Base-by-base conservation (phyloP, 768 basidiomycete species). In the Coprinopsis cinerea region DNA sequence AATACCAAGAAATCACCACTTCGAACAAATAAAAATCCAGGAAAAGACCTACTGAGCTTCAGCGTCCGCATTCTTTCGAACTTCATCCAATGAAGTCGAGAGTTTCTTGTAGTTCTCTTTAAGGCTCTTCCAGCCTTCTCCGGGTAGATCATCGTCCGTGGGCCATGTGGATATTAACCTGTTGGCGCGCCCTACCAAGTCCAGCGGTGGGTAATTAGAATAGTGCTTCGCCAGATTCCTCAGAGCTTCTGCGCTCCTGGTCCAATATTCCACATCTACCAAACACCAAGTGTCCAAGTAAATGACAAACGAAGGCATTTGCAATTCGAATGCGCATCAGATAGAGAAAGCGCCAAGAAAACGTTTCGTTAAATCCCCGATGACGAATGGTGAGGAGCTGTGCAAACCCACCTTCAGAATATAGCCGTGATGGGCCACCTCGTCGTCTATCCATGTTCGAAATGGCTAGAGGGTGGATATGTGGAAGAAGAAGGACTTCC, bases 181-280 rank as follows among this genome's bases (percentile, higher is more conserved):
- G 64, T 92, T 90, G 30, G 88, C 83, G 39, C 85, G 79, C 39
- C 76, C 78, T 49, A 90, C 78, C 1, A 81, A 79, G 32, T 88
- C 85, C 48, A 65, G 57, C 27, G 74, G 75, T 6, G 66, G 61
- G 28, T 73, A 63, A 59, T 71, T 78, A 10, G 74, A 64, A 61
- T 78, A 83, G 54, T 80, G 70, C 49, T 65, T 68, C 13, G 81
- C 76, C 30, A 88, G 69, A 17, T 69, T 65, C 55, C 68, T 75
- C 50, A 91, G 65, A 27, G 83, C 78, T 47, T 73, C 68, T 25
- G 78, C 72, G 27, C 84, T 82, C 64, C 81, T 83, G 43, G 79
- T 73, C 88, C 88, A 92, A 59, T 74, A 84, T 48, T 86, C 81
- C 54, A 87, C 68, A 70, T 90, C 88, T 92, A n/a, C n/a, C n/a